Evolutionary conservation across 202 grass and related monocot genomes (phyloP), one percentile per base, ranked within the genome.

Genomic region (Carex sylvatica): DNA sequence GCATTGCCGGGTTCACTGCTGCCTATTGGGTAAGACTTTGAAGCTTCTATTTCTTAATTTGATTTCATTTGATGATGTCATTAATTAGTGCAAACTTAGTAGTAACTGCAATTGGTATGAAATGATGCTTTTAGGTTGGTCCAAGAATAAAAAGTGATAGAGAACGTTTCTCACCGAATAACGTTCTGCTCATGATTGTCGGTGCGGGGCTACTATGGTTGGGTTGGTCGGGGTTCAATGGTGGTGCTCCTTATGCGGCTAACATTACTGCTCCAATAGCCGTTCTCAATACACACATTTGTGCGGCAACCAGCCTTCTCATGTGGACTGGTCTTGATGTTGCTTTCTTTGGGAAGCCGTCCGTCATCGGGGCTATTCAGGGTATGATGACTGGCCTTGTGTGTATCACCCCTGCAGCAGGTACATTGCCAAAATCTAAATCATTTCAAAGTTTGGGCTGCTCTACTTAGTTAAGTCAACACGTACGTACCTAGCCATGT

Each of bases 321-420:
- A 89, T 79, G 60, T 95, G 92, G 92, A 95, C 90, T 54, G 90
- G 88, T 83, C 83, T 95, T 70, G 92, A 94, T 66, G 87, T 90
- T 83, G 84, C 86, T 85, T 89, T 92, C 90, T 94, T 92, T 81
- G n/a, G 28, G 59, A 94, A 94, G 81, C 92, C 92, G 13, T 92
- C 92, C 6, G 87, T 92, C 49, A 91, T 94, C 42, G 92, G 92
- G 26, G 92, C 92, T 52, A 90, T 94, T 52, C 90, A 94, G 92
- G 92, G 92, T 81, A 94, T 94, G 92, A 94, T 94, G 83, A 92
- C 92, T 4, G 92, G 92, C 0, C 92, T 94, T 86, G 92, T 94
- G 70, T 94, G 92, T 82, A 94, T 94, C 85, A 94, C 92, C 5
- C 92, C 92, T 0, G 92, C 87, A 71, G 92, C 92, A 88, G 92